Conservation (phyloP, 2,329 filamentous ascomycete genomes). For the Sphaerulina populicola region DNA sequence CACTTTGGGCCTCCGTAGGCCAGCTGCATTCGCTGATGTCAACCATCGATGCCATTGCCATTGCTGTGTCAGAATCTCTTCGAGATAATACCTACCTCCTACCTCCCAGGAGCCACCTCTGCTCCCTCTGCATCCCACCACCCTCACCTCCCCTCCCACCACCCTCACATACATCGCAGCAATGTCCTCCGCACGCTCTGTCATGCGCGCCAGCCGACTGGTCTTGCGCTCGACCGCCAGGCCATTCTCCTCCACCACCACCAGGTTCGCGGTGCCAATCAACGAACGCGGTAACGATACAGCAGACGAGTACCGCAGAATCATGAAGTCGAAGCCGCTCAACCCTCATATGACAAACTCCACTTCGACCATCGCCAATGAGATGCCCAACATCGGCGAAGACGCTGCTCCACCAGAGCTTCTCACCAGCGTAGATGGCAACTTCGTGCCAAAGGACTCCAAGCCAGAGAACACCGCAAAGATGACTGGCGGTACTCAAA, state of each 20-base stretch:
- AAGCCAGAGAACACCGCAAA: constrained; percentile 55
- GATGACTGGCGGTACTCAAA: constrained; percentile 57
- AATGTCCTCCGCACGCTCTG: constrained; percentile 43
- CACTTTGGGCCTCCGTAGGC: no score
- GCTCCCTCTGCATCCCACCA: background rate
- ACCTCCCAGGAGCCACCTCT: no score
- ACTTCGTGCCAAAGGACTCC: constrained; percentile 52
- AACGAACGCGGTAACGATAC: constrained; percentile 48
- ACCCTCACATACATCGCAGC: background rate
- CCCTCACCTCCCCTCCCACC: background rate
- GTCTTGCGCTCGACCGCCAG: constrained; percentile 30
- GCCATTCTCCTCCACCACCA: constrained; percentile 34
- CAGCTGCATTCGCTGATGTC: constrained; percentile 6
- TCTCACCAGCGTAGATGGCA: constrained; percentile 48
- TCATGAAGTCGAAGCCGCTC: constrained; percentile 49
- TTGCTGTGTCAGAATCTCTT: background rate
- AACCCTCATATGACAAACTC: constrained; percentile 59
- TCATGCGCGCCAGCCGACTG: constrained; percentile 41
- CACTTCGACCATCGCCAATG: constrained; percentile 54
- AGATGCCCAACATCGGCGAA: constrained; percentile 53
- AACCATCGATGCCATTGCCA: constrained; percentile 9
- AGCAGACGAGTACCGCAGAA: constrained; percentile 47
- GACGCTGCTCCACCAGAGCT: constrained; percentile 53
- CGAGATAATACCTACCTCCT: background rate
- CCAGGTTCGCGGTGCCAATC: constrained; percentile 34